Evolutionary conservation across 2,329 filamentous ascomycete species (phyloP).

Genomic region (Aspergillus ochraceus): DNA sequence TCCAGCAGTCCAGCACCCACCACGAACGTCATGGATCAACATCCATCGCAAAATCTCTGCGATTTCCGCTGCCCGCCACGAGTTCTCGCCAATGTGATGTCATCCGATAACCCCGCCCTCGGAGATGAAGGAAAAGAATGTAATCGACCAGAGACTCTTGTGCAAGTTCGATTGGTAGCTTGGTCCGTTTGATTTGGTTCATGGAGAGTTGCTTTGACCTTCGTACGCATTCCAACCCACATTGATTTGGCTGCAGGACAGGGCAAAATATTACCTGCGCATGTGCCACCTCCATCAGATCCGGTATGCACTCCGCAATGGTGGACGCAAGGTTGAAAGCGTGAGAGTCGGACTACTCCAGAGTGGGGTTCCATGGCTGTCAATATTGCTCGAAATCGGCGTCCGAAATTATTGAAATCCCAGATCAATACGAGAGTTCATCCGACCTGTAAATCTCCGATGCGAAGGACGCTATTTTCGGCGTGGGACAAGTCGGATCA

Average conservation of each 20-base stretch:
- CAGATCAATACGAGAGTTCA: not conserved
- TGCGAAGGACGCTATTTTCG: not conserved
- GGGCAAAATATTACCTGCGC: not conserved
- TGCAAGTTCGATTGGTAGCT: too few relatives aligned
- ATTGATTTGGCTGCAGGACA: not conserved
- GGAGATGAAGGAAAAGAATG: not conserved
- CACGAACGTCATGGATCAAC: not conserved
- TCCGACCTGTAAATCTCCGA: not conserved
- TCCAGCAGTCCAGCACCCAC: not conserved
- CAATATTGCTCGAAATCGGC: not conserved
- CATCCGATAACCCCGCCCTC: not conserved
- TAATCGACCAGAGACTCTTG: not conserved
- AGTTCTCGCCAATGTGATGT: not conserved
- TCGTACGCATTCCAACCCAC: not conserved
- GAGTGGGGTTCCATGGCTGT: not conserved
- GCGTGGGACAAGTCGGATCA: too few relatives aligned
- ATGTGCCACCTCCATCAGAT: not conserved
- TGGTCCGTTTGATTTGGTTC: not conserved
- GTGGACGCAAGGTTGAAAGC: not conserved
- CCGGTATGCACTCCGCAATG: not conserved
- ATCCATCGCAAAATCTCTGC: not conserved
- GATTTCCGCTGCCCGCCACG: not conserved
- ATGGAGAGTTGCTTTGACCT: not conserved
- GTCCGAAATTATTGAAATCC: not conserved
- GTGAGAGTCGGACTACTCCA: not conserved